phyloP scores from a whole-genome alignment of 495 filamentous ascomycete genomes.

The Xylaria flabelliformis region DNA sequence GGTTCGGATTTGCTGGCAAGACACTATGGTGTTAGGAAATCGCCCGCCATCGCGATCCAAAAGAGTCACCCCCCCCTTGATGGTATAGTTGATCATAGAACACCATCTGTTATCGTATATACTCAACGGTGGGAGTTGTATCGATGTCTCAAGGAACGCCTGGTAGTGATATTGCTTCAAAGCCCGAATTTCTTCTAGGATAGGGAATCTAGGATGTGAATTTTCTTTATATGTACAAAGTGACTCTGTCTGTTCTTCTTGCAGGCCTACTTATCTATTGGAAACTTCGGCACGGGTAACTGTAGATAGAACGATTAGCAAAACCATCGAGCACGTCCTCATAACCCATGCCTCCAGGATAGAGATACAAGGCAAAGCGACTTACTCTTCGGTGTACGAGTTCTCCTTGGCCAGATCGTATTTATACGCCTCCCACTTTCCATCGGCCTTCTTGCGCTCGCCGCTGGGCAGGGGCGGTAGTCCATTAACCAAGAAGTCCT shows the following conservation, averaged over 20 bases:
- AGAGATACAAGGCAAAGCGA: constrained; percentile 25
- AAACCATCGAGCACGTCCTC: background rate
- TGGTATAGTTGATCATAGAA: background rate
- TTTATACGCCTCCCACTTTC: constrained; percentile 59
- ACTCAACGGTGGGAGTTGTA: background rate
- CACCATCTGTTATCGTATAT: background rate
- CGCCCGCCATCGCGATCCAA: background rate
- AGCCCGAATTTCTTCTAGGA: constrained; percentile 18
- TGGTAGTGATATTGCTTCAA: constrained; percentile 17
- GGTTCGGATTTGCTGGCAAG: background rate
- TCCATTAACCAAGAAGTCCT: constrained; percentile 75
- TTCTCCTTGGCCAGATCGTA: constrained; percentile 62
- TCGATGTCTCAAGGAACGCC: background rate
- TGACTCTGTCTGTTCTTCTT: constrained; percentile 17
- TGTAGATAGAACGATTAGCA: constrained; percentile 28
- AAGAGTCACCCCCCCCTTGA: too few species aligned
- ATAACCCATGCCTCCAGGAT: too few species aligned
- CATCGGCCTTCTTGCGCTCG: constrained; percentile 50
- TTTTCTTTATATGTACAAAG: constrained; percentile 35
- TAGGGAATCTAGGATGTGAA: constrained; percentile 33
- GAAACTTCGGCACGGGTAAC: constrained; percentile 58
- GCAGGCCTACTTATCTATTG: constrained; percentile 44
- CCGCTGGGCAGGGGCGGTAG: constrained; percentile 84
- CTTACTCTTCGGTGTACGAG: constrained; percentile 65
- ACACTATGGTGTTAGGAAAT: background rate